phyloP scores from a whole-genome alignment of 208 protist species.

The Acanthamoeba culbertsoni region DNA sequence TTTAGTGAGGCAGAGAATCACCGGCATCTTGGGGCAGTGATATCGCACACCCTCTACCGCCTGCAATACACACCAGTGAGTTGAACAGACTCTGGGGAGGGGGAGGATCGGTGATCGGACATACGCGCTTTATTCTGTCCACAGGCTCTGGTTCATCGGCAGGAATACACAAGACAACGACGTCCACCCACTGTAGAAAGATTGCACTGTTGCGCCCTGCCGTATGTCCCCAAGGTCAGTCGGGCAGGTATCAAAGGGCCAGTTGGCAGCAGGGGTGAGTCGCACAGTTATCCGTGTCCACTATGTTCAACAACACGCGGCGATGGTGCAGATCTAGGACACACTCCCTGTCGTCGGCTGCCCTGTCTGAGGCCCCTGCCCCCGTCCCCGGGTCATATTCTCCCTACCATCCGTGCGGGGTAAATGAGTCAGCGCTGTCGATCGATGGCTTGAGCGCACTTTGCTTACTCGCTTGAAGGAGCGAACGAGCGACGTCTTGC shows the following conservation, averaged over 20 bases:
- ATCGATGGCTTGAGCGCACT: not conserved
- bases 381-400: not conserved
- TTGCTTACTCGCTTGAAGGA: not conserved
- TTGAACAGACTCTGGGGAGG: too few species aligned
- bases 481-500: not conserved
- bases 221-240: not conserved
- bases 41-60: not conserved
- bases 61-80: not conserved
- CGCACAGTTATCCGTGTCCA: slow-evolving; percentile 8
- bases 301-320: not conserved
- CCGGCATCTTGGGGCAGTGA: slow-evolving; percentile 15
- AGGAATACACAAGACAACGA: not conserved
- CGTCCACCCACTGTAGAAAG: slow-evolving; percentile 14
- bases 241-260: not conserved
- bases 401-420: not conserved
- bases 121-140: not conserved
- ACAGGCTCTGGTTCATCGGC: not conserved
- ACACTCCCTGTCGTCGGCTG: not conserved
- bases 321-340: not conserved
- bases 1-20: not conserved
- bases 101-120: too few species aligned
- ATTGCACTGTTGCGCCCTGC: not conserved
- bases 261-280: not conserved
- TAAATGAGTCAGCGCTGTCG: not conserved
- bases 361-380: not conserved